phyloP scores from a whole-genome alignment of 164 flowering plant species.

The Magnolia kwangsiensis region DNA sequence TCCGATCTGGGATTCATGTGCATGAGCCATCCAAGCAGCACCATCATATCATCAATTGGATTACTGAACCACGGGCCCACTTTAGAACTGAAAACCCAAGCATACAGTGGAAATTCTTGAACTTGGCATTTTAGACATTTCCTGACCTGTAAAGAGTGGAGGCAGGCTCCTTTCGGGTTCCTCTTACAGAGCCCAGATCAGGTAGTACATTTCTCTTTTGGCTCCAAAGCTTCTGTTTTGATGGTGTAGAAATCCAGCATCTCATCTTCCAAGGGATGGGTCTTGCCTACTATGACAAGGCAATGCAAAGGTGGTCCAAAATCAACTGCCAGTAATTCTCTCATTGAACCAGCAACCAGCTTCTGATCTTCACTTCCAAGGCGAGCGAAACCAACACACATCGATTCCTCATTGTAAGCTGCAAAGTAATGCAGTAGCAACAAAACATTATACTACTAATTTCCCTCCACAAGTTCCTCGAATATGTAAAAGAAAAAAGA shows the following conservation, averaged over 20 bases:
- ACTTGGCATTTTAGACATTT: too few species aligned
- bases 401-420: constrained; percentile 68
- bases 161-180: not conserved
- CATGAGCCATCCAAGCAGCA: too few species aligned
- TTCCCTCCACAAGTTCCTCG: not conserved
- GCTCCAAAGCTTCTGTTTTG: constrained; percentile 7
- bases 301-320: constrained; percentile 93
- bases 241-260: constrained; percentile 64
- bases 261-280: constrained; percentile 86
- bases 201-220: constrained; percentile 3
- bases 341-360: constrained; percentile 77
- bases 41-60: too few species aligned
- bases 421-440: constrained; percentile 15
- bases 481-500: not conserved
- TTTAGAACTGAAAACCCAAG: too few species aligned
- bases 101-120: too few species aligned
- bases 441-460: not conserved
- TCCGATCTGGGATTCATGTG: too few species aligned
- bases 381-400: constrained; percentile 87
- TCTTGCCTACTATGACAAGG: constrained; percentile 76
- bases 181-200: not conserved
- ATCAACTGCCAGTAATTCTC: constrained; percentile 53
- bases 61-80: too few species aligned
- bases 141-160: not conserved
- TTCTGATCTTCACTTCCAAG: constrained; percentile 81